Evolutionary conservation across 2,329 filamentous ascomycete species (phyloP).

Genomic region (Emmonsia crescens): DNA sequence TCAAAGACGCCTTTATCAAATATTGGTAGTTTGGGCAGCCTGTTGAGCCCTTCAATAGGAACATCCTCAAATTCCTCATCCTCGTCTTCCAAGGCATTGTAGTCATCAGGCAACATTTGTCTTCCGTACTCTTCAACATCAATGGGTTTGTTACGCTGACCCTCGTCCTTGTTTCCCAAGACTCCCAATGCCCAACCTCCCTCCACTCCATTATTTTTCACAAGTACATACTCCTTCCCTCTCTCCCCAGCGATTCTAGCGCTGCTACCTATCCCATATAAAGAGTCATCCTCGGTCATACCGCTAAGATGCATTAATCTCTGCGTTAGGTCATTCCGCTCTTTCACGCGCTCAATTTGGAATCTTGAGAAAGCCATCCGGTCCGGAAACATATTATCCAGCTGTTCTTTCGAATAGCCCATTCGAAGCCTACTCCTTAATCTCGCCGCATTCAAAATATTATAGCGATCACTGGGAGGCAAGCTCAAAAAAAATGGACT

Average conservation of each 20-base stretch:
- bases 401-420: conserved; percentile 91
- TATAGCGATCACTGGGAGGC: conserved; percentile 84
- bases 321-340: conserved; percentile 90
- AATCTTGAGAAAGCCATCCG: conserved; percentile 95
- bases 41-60: conserved; percentile 79
- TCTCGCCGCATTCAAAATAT: conserved; percentile 89
- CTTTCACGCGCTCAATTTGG: conserved; percentile 85
- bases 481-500: conserved; percentile 89
- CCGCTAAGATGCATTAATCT: conserved; percentile 88
- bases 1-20: conserved; percentile 29
- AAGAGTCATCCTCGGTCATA: conserved; percentile 67
- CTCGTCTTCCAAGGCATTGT: conserved; percentile 56
- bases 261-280: conserved; percentile 50
- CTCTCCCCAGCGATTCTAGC: conserved; percentile 56
- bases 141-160: conserved; percentile 76
- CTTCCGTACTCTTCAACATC: conserved; percentile 63
- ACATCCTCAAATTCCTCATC: conserved; percentile 86
- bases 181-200: conserved; percentile 95
- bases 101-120: conserved; percentile 42
- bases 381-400: conserved; percentile 94
- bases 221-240: conserved; percentile 86
- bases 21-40: conserved; percentile 55
- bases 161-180: conserved; percentile 72
- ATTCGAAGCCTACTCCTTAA: conserved; percentile 80
- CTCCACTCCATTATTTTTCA: conserved; percentile 90